These are phyloP conservation scores for Corniculantispora saksenae DNA, from an alignment of 2,329 filamentous ascomycete species.

Conservation along the genomic window DNA sequence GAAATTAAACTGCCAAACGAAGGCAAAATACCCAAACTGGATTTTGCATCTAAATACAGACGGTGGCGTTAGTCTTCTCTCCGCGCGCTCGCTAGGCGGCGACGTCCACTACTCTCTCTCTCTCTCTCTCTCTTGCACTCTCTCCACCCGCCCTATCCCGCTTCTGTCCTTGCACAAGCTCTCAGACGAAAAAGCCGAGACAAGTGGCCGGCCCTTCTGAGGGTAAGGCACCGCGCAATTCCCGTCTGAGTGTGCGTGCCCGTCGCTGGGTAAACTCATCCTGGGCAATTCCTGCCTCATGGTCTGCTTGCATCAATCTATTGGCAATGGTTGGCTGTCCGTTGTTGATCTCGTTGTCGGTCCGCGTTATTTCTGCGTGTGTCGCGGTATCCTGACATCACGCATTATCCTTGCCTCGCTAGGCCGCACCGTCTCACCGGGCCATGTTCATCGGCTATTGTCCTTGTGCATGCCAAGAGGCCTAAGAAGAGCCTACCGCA, in stretches of 20 bases:
- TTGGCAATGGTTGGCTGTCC: not conserved
- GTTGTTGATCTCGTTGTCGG: not conserved
- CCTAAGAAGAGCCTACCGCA: not conserved
- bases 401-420: not conserved
- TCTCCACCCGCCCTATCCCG: not conserved
- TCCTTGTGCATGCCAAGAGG: not conserved
- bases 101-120: slow-evolving; percentile 6
- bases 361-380: not conserved
- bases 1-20: not conserved
- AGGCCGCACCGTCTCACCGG: not conserved
- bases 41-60: not conserved
- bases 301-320: not conserved
- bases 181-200: slow-evolving; percentile 1
- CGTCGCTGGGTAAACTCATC: not conserved
- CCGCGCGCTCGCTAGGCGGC: slow-evolving; percentile 3
- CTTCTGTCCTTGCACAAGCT: not conserved
- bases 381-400: not conserved
- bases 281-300: too few species aligned
- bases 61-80: slow-evolving; percentile 11
- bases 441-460: not conserved
- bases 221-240: not conserved
- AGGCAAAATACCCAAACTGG: not conserved
- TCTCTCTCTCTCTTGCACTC: too few species aligned
- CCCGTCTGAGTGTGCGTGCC: too few species aligned
- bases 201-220: not conserved